A percentile compares a stretch with the other conserved stretches of the same genome.
These are phyloP conservation scores for Baorangia bicolor DNA, from an alignment of 768 basidiomycete genomes.

Conservation along the genomic window DNA sequence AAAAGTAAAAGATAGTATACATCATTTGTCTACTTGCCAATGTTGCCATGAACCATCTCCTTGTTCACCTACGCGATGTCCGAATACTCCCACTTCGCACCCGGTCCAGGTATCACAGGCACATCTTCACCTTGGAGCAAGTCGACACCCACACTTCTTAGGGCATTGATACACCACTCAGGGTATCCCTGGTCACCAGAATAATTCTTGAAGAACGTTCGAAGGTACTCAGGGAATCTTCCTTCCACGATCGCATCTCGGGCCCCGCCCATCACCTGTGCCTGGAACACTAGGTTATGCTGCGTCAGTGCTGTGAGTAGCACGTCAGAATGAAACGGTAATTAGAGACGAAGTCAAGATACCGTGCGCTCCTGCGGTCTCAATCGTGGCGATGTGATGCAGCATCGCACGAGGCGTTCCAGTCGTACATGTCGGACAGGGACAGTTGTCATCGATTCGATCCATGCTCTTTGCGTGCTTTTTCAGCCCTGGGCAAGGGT, in stretches of 20 bases:
- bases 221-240: conserved; percentile 75
- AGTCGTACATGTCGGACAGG: conserved; percentile 79
- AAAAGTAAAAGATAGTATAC: conserved; percentile 30
- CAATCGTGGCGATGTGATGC: conserved; percentile 72
- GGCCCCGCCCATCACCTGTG: conserved; percentile 82
- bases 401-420: conserved; percentile 72
- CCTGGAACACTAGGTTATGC: conserved; percentile 86
- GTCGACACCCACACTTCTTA: conserved; percentile 82
- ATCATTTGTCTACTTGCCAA: conserved; percentile 2
- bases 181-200: conserved; percentile 80
- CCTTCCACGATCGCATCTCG: conserved; percentile 78
- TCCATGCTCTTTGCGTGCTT: conserved; percentile 69
- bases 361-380: conserved; percentile 89
- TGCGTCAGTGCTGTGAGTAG: conserved; percentile 63
- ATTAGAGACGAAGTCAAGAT: conserved; percentile 23
- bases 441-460: conserved; percentile 74
- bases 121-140: conserved; percentile 56
- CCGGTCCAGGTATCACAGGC: conserved; percentile 57
- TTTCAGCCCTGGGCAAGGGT: conserved; percentile 40
- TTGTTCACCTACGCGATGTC: conserved; percentile 29
- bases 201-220: conserved; percentile 72
- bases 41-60: not conserved
- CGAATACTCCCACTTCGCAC: conserved; percentile 82
- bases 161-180: conserved; percentile 84
- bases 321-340: conserved; percentile 16